Conservation (phyloP, 2,329 filamentous ascomycete species). For the Ambrosiella beaveri region DNA sequence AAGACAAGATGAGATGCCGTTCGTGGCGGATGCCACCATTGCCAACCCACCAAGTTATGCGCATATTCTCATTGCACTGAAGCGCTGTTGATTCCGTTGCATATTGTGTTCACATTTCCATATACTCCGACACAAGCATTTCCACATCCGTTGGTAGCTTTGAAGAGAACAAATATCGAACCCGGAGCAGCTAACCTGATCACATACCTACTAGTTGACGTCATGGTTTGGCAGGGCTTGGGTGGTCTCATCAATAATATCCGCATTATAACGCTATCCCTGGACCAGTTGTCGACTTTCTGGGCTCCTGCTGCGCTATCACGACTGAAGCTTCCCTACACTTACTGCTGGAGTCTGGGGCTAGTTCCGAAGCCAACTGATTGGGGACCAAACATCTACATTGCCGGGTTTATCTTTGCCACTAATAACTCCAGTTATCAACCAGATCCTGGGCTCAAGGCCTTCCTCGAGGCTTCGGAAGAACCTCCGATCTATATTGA, state of each 20-base stretch:
- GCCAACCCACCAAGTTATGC: slow-evolving; percentile 68
- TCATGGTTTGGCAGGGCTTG: slow-evolving; percentile 82
- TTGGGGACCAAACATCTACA: slow-evolving; percentile 53
- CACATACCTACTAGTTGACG: slow-evolving; percentile 62
- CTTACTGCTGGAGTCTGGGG: slow-evolving; percentile 53
- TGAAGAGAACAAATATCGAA: slow-evolving; percentile 56
- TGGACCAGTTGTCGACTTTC: slow-evolving; percentile 58
- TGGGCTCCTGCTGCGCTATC: slow-evolving; percentile 63
- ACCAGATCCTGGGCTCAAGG: slow-evolving; percentile 36
- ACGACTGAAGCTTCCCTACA: slow-evolving; percentile 56
- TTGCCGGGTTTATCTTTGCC: slow-evolving; percentile 64
- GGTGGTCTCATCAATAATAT: slow-evolving; percentile 66
- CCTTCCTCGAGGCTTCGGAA: slow-evolving; percentile 39
- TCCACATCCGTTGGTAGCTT: slow-evolving; percentile 60
- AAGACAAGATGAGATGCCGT: slow-evolving; percentile 25
- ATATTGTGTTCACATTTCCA: slow-evolving; percentile 81
- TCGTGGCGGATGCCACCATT: slow-evolving; percentile 65
- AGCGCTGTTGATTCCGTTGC: slow-evolving; percentile 56
- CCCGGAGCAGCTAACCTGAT: slow-evolving; percentile 63
- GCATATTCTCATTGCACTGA: slow-evolving; percentile 65
- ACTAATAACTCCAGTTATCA: slow-evolving; percentile 46
- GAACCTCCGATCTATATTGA: slow-evolving; percentile 51
- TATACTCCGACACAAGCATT: slow-evolving; percentile 62
- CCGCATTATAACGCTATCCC: slow-evolving; percentile 46
- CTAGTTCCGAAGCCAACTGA: slow-evolving; percentile 50